Evolutionary conservation across 2,329 filamentous ascomycete genomes (phyloP), one percentile per base, ranked within the genome.

Genomic region (Stemphylium lycopersici): DNA sequence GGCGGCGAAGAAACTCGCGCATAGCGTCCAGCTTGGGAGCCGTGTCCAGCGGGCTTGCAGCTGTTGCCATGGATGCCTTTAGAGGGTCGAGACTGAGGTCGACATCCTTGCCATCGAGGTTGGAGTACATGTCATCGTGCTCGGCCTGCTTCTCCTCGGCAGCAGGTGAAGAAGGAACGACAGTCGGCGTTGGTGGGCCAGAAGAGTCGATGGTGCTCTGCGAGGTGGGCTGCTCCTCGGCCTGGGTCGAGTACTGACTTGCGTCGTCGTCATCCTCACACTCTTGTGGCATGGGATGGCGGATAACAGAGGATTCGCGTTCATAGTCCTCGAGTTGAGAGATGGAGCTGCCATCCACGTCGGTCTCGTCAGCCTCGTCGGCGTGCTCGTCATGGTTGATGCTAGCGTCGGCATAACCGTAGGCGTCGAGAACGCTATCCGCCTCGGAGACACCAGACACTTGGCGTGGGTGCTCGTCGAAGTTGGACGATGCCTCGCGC

Each of bases 401-500:
- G 87, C n/a, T 82, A 51, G 63, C 66, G n/a, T 72, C 67, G 15
- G 57, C 66, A 16, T 51, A 86, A 7, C 82, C 81, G 65, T 90
- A 90, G 40, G 89, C 79, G 69, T 91, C 87, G 12, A 83, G 51
- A 12, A 72, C 66, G 39, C 72, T 74, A 40, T 75, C 70, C 6
- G 55, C 78, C 26, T 84, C 80, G 24, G 79, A 77, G 18, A 81
- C 79, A 67, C 88, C 82, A 42, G 89, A 81, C 48, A 89, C 82
- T 54, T 86, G 87, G 22, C 80, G 81, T 57, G 81, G 83, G 37
- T 83, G 81, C 20, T 86, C 83, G n/a, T 83, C 81, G 37, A 86
- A 72, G 34, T 85, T 79, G 1, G 83, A 84, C 12, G 72, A 75
- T 61, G 87, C 87, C 75, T 97, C 93, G 12, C 91, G 88, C 32